Conservation (phyloP, 2,329 filamentous ascomycete species). For the Exophiala calicioides region DNA sequence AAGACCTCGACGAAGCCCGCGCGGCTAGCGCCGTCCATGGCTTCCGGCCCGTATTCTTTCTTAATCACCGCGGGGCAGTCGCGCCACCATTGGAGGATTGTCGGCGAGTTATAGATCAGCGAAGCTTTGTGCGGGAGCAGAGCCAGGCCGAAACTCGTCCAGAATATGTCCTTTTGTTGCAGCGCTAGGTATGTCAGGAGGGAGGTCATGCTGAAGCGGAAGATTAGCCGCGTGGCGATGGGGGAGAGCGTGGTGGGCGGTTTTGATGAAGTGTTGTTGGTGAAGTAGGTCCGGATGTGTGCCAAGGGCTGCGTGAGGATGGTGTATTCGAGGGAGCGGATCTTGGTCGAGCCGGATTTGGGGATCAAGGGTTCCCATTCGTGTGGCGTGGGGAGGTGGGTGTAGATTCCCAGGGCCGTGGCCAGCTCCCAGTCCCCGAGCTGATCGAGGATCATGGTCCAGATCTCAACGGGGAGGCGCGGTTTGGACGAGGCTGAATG, state of each 20-base stretch:
- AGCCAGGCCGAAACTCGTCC: conserved; percentile 77
- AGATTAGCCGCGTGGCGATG: conserved; percentile 81
- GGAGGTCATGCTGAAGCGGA: conserved; percentile 82
- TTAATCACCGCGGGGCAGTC: conserved; percentile 78
- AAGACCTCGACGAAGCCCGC: conserved; percentile 82
- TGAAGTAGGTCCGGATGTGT: conserved; percentile 69
- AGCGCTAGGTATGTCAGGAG: conserved; percentile 73
- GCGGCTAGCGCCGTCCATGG: conserved; percentile 82
- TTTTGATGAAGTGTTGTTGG: conserved; percentile 69
- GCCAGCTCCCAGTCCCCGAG: conserved; percentile 90
- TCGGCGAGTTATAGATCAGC: conserved; percentile 77
- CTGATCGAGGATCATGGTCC: conserved; percentile 82
- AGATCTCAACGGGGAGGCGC: conserved; percentile 77
- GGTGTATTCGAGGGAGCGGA: conserved; percentile 80
- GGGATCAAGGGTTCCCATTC: conserved; percentile 69
- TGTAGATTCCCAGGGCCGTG: conserved; percentile 76
- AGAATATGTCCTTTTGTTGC: conserved; percentile 73
- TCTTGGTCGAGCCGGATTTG: conserved; percentile 67
- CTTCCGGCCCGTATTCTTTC: conserved; percentile 82
- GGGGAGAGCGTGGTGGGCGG: conserved; percentile 64
- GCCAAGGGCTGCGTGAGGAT: conserved; percentile 71
- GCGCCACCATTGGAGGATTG: conserved; percentile 89
- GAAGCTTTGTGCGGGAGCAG: conserved; percentile 87
- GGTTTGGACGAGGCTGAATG: conserved; percentile 35
- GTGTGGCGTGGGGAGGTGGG: conserved; percentile 69